These are phyloP conservation scores for Cyberlindnera veronae DNA, from an alignment of 805 yeast species.

Conservation along the genomic window DNA sequence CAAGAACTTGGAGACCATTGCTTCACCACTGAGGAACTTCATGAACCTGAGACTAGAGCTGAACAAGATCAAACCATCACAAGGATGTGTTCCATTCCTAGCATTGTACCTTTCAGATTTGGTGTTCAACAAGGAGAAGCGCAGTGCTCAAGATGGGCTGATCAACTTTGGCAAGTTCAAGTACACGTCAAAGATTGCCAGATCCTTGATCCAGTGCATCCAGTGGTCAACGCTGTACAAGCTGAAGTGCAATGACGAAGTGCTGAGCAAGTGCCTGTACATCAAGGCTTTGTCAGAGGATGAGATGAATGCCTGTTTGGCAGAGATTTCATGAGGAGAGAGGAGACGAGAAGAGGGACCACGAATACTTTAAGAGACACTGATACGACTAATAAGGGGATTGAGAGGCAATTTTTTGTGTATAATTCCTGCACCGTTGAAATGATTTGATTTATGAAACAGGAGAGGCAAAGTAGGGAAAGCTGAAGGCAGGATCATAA, in stretches of 20 bases:
- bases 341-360: too few relatives aligned
- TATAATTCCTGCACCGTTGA: too few relatives aligned
- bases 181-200: slow-evolving; percentile 71
- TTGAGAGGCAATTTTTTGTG: too few relatives aligned
- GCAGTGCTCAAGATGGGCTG: slow-evolving; percentile 29
- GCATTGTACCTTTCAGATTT: slow-evolving; percentile 84
- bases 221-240: slow-evolving; percentile 79
- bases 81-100: slow-evolving; percentile 87
- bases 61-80: slow-evolving; percentile 53
- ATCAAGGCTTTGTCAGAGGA: slow-evolving; percentile 69
- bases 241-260: slow-evolving; percentile 52
- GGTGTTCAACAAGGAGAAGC: slow-evolving; percentile 54
- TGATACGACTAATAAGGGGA: too few relatives aligned
- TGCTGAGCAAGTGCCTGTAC: slow-evolving; percentile 81
- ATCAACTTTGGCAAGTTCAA: slow-evolving; percentile 78
- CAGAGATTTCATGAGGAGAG: slow-evolving; percentile 2
- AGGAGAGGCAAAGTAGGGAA: too few relatives aligned
- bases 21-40: slow-evolving; percentile 76
- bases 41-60: slow-evolving; percentile 60
- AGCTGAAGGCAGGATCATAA: too few relatives aligned
- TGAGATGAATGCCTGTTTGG: slow-evolving; percentile 52
- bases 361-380: background rate
- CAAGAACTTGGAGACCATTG: slow-evolving; percentile 62
- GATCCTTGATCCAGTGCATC: slow-evolving; percentile 71
- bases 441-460: too few relatives aligned